Evolutionary conservation across 108 stramenopile genomes (phyloP).

Genomic region (Cyclotella cryptica): DNA sequence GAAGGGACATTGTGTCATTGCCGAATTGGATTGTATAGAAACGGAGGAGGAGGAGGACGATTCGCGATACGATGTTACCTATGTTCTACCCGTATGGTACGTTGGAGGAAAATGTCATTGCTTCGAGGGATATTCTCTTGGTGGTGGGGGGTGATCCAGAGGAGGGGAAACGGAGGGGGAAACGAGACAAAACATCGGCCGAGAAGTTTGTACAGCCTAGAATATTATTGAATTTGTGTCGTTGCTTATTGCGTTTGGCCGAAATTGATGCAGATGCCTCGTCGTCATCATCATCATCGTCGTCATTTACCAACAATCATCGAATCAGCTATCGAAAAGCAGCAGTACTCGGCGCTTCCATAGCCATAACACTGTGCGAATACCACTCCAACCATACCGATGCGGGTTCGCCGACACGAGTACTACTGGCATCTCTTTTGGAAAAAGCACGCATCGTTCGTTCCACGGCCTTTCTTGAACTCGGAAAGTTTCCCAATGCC

Average conservation of each 20-base stretch:
- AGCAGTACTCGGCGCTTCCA: conserved; percentile 41
- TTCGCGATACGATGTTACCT: conserved; percentile 50
- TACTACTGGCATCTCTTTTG: conserved; percentile 19
- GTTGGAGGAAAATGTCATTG: conserved; percentile 36
- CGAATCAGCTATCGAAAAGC: conserved; percentile 30
- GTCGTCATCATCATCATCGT: not conserved
- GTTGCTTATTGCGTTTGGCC: conserved; percentile 68
- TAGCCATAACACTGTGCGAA: conserved; percentile 45
- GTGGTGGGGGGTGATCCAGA: conserved; percentile 46
- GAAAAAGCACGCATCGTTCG: conserved; percentile 46
- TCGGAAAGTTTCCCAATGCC: conserved; percentile 35
- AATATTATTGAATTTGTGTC: conserved; percentile 66
- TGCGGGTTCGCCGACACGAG: not conserved
- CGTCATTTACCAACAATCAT: conserved; percentile 4
- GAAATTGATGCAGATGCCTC: conserved; percentile 38
- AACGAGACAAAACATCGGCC: conserved; percentile 1
- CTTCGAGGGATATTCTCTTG: conserved; percentile 42
- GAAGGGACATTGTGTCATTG: conserved; percentile 59
- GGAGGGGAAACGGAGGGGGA: conserved; percentile 9
- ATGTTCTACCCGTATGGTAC: conserved; percentile 27
- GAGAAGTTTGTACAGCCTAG: conserved; percentile 53
- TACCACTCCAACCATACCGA: conserved; percentile 8
- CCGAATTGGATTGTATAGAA: conserved; percentile 72
- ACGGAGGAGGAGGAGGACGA: conserved; percentile 26
- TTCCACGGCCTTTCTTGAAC: conserved; percentile 28